Conservation (phyloP, 805 yeast genomes). For the Tetrapisispora arboricola region DNA sequence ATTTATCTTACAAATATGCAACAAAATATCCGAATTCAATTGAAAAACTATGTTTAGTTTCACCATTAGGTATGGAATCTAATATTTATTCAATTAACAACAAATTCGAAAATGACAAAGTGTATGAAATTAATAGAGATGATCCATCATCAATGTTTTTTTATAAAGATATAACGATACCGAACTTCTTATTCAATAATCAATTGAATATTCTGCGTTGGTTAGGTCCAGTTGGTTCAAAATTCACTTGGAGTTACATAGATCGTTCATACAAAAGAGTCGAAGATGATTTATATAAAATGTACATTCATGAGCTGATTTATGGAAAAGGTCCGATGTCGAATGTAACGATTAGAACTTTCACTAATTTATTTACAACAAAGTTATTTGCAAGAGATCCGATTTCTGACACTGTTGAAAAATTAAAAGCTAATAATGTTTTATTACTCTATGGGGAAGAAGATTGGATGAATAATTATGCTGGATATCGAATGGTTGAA, state of each 20-base stretch:
- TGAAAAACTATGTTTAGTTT: slow-evolving; percentile 45
- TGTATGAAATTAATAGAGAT: slow-evolving; percentile 30
- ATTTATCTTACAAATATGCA: slow-evolving; percentile 56
- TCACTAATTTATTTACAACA: slow-evolving; percentile 23
- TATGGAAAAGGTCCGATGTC: slow-evolving; percentile 11
- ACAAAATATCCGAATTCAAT: slow-evolving; percentile 46
- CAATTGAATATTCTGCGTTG: slow-evolving; percentile 41
- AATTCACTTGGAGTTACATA: slow-evolving; percentile 27
- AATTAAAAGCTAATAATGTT: slow-evolving; percentile 29
- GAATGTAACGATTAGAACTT: slow-evolving; percentile 16
- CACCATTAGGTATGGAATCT: slow-evolving; percentile 75
- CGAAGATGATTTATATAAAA: slow-evolving; percentile 19
- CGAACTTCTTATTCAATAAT: slow-evolving; percentile 23
- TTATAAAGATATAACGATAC: slow-evolving; percentile 22
- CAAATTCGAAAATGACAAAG: slow-evolving; percentile 8
- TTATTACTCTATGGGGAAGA: slow-evolving; percentile 50
- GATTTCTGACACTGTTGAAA: slow-evolving; percentile 43
- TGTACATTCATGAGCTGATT: slow-evolving; percentile 17
- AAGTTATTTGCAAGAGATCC: slow-evolving; percentile 53
- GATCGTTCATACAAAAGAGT: slow-evolving; percentile 23
- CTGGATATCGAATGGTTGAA: slow-evolving; percentile 32
- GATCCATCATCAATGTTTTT: slow-evolving; percentile 32
- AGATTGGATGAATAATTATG: slow-evolving; percentile 63
- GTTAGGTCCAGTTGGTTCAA: slow-evolving; percentile 35
- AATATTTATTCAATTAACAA: slow-evolving; percentile 48